Evolutionary conservation across 1,139 yeast species (phyloP).

Genomic region (Kodamaea fungicola): DNA sequence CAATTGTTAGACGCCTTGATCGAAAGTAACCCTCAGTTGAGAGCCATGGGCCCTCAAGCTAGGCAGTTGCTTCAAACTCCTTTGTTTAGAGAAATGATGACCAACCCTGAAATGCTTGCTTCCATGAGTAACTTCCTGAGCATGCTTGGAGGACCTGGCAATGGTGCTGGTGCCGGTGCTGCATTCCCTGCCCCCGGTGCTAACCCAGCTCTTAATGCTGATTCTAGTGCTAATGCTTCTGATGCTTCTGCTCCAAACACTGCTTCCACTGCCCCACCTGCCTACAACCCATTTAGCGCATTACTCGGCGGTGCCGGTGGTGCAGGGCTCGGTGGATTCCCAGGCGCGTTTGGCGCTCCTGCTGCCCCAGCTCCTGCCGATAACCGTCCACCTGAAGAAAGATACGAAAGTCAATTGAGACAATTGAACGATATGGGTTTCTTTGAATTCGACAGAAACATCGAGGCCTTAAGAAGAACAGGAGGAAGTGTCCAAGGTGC

Average conservation of each 20-base stretch:
- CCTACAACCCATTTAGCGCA: constrained; percentile 39
- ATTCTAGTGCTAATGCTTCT: constrained; percentile 14
- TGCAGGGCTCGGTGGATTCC: constrained; percentile 28
- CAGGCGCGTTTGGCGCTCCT: constrained; percentile 23
- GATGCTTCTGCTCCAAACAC: constrained; percentile 13
- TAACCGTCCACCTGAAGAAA: constrained; percentile 91
- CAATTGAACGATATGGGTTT: constrained; percentile 97
- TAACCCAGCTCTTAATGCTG: constrained; percentile 30
- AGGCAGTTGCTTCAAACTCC: constrained; percentile 85
- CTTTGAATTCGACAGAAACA: constrained; percentile 87
- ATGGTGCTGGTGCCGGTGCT: constrained; percentile 11
- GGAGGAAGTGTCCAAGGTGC: constrained; percentile 99
- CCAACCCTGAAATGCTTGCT: constrained; percentile 83
- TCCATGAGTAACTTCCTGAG: constrained; percentile 53
- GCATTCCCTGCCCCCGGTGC: constrained; percentile 60
- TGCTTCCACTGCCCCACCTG: constrained; percentile 10
- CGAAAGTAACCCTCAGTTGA: constrained; percentile 76
- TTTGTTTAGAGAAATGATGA: constrained; percentile 75
- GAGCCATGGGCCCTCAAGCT: constrained; percentile 87
- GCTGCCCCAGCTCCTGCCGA: constrained; percentile 51
- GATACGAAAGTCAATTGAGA: constrained; percentile 84
- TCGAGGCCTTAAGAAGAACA: constrained; percentile 85
- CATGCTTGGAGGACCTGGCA: constrained; percentile 14
- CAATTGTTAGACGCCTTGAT: constrained; percentile 83
- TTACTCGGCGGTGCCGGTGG: constrained; percentile 22